These are phyloP conservation scores for Blastocystis sp. DNA, from an alignment of 352 stramenopile genomes.

Conservation along the genomic window DNA sequence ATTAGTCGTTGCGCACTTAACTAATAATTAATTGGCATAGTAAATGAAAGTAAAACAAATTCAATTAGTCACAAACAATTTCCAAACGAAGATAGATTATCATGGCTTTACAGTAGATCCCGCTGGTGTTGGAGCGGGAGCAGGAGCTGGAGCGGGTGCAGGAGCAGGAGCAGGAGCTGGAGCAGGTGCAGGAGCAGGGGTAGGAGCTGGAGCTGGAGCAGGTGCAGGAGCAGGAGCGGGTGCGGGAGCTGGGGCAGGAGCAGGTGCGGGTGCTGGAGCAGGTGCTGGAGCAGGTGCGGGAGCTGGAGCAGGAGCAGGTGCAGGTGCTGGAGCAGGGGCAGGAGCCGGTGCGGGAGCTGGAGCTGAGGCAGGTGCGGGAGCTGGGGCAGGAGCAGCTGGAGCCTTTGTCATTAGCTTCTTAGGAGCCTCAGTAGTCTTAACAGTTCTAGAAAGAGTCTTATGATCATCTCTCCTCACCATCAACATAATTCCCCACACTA, in stretches of 20 bases:
- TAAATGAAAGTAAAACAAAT: too few relatives aligned
- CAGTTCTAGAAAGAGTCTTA: background rate
- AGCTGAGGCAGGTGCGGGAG: constrained; percentile 8
- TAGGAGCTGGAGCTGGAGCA: constrained; percentile 25
- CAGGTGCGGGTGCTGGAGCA: background rate
- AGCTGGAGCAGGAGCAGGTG: constrained; percentile 7
- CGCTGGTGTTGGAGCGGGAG: background rate
- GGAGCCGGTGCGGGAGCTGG: background rate
- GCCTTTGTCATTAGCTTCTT: background rate
- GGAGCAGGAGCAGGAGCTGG: background rate
- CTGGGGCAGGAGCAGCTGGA: background rate
- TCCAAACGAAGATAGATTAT: too few relatives aligned
- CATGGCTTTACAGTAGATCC: background rate
- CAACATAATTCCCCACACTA: constrained; percentile 28
- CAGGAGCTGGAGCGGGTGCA: background rate
- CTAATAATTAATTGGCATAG: too few relatives aligned
- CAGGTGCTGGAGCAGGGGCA: background rate
- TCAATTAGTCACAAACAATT: too few relatives aligned
- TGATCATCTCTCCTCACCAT: constrained; percentile 28
- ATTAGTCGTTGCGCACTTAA: too few relatives aligned
- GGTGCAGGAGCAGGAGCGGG: background rate
- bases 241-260: background rate
- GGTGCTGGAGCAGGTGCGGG: constrained; percentile 5
- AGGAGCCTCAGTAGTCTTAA: background rate
- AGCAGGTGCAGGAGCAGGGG: background rate